phyloP scores from a whole-genome alignment of 2,329 filamentous ascomycete species.

The Cucurbitaria berberidis region DNA sequence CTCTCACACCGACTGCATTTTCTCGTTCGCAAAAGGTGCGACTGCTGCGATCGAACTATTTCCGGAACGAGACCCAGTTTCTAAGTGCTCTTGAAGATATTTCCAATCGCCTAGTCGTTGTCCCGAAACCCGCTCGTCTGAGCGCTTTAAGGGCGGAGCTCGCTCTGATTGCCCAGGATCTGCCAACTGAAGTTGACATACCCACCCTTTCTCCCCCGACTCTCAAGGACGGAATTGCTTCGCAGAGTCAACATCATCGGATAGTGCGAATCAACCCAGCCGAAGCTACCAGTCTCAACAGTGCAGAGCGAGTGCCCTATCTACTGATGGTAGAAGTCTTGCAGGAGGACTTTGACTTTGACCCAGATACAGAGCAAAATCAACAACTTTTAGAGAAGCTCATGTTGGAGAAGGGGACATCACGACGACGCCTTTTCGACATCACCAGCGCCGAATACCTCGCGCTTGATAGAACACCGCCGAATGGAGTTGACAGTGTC shows the following conservation, averaged over 20 bases:
- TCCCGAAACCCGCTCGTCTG: conserved; percentile 80
- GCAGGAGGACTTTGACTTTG: conserved; percentile 81
- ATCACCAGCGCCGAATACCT: conserved; percentile 66
- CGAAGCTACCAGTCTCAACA: conserved; percentile 84
- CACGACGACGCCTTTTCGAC: conserved; percentile 59
- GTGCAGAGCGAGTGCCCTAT: conserved; percentile 85
- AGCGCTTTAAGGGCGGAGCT: conserved; percentile 82
- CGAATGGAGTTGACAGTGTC: conserved; percentile 69
- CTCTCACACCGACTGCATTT: conserved; percentile 66
- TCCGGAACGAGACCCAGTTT: conserved; percentile 80
- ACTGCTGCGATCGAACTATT: conserved; percentile 79
- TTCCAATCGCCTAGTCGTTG: conserved; percentile 80
- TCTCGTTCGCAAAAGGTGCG: conserved; percentile 71
- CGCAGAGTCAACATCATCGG: conserved; percentile 78
- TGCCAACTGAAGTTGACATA: conserved; percentile 84
- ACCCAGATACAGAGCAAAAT: conserved; percentile 76
- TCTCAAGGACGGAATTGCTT: conserved; percentile 73
- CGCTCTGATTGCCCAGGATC: conserved; percentile 78
- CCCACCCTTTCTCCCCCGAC: conserved; percentile 80
- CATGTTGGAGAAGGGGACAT: conserved; percentile 69
- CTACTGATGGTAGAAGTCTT: conserved; percentile 84
- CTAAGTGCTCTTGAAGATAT: conserved; percentile 81
- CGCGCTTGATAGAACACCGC: conserved; percentile 52
- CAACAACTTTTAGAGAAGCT: conserved; percentile 67
- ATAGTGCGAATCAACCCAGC: conserved; percentile 84